A percentile compares a stretch with the other conserved stretches of the same genome.
phyloP scores from a whole-genome alignment of 2,329 filamentous ascomycete genomes.

The Penicillium sp. region DNA sequence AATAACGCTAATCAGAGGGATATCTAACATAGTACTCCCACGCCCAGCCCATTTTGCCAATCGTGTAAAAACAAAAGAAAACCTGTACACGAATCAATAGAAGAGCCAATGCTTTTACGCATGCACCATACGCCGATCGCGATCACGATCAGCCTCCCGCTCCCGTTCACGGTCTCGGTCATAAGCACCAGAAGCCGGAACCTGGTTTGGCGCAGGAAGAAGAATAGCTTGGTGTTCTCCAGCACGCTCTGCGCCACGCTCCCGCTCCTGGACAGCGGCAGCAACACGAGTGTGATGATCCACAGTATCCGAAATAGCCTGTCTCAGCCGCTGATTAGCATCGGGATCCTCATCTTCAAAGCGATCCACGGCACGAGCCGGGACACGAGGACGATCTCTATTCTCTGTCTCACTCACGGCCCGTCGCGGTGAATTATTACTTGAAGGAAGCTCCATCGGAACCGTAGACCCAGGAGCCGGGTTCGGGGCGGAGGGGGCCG shows the following conservation, averaged over 20 bases:
- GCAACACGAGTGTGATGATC: slow-evolving; percentile 40
- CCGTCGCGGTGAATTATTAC: slow-evolving; percentile 36
- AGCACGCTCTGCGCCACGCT: slow-evolving; percentile 25
- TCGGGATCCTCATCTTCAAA: slow-evolving; percentile 40
- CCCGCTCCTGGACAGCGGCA: slow-evolving; percentile 34
- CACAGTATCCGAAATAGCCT: slow-evolving; percentile 46
- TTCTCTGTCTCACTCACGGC: slow-evolving; percentile 41
- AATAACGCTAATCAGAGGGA: slow-evolving; percentile 9
- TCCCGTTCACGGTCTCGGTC: slow-evolving; percentile 20
- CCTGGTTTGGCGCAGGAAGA: background rate
- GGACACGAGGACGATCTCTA: slow-evolving; percentile 6
- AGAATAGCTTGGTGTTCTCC: slow-evolving; percentile 9
- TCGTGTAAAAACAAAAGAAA: slow-evolving; percentile 8
- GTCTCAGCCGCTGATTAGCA: slow-evolving; percentile 42
- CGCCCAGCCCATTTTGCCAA: slow-evolving; percentile 16
- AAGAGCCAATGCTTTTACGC: slow-evolving; percentile 13
- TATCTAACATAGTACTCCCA: slow-evolving; percentile 12
- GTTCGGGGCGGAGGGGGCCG: slow-evolving; percentile 27
- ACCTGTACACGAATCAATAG: slow-evolving; percentile 12
- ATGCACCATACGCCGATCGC: slow-evolving; percentile 33
- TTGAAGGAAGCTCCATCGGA: slow-evolving; percentile 18
- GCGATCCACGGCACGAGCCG: background rate
- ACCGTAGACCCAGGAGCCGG: slow-evolving; percentile 22
- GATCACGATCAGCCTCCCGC: slow-evolving; percentile 22
- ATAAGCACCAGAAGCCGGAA: background rate